These are phyloP conservation scores for Nyssa sinensis DNA, from an alignment of 148 eudicot genomes.

Conservation along the genomic window DNA sequence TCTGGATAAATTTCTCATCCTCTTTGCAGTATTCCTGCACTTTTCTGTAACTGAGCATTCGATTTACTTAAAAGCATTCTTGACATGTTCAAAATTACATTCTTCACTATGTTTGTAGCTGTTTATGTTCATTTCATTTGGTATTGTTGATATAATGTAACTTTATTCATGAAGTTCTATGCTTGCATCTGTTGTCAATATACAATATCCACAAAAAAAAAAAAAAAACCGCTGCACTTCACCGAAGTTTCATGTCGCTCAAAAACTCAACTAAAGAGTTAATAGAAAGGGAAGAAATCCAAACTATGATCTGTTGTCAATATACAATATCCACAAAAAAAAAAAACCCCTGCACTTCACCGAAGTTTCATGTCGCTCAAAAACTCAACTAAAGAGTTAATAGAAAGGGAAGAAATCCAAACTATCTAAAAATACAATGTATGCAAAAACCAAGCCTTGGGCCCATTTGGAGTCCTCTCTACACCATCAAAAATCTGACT, in stretches of 20 bases:
- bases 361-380: no score
- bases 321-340: not conserved
- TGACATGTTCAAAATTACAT: not conserved
- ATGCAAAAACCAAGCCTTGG: no score
- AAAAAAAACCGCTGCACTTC: no score
- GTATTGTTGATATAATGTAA: not conserved
- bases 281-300: no score
- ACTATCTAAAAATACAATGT: not conserved
- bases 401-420: no score
- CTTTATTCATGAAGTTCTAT: not conserved
- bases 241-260: no score
- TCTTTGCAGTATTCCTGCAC: not conserved
- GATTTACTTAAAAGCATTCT: not conserved
- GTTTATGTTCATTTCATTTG: not conserved
- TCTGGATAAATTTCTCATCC: constrained; percentile 2
- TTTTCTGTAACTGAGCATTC: not conserved
- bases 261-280: no score
- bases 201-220: not conserved
- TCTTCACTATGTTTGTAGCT: not conserved
- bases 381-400: no score
- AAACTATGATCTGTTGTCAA: no score
- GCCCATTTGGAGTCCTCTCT: no score
- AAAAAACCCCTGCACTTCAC: no score
- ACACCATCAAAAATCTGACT: no score
- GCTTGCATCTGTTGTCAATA: not conserved